Conservation (phyloP, 2,329 filamentous ascomycete species). For the Claviceps sp. region DNA sequence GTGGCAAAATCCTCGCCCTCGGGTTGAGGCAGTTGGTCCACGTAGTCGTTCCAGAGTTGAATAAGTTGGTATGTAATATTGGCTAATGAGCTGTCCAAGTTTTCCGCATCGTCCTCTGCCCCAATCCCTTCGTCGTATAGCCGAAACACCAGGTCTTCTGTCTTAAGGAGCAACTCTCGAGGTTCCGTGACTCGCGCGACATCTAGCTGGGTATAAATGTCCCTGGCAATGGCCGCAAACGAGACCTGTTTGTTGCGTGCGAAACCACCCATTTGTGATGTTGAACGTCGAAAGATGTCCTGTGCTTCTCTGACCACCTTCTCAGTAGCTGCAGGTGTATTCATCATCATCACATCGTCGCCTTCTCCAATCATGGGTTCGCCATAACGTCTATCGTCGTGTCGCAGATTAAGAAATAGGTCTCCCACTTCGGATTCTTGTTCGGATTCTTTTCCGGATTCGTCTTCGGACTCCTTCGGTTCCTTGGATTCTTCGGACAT, state of each 20-base stretch:
- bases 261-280: slow-evolving; percentile 28
- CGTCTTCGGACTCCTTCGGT: background rate
- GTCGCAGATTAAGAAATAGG: slow-evolving; percentile 36
- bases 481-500: slow-evolving; percentile 20
- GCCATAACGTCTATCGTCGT: slow-evolving; percentile 25
- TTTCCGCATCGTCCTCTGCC: slow-evolving; percentile 39
- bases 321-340: slow-evolving; percentile 40
- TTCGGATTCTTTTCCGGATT: slow-evolving; percentile 22
- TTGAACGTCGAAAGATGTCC: slow-evolving; percentile 39
- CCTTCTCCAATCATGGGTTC: slow-evolving; percentile 29
- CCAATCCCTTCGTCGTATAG: slow-evolving; percentile 52
- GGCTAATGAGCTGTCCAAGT: slow-evolving; percentile 43
- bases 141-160: slow-evolving; percentile 55
- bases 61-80: slow-evolving; percentile 38
- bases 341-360: slow-evolving; percentile 40
- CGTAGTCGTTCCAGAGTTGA: slow-evolving; percentile 42
- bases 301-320: slow-evolving; percentile 42
- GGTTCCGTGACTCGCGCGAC: slow-evolving; percentile 53
- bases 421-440: slow-evolving; percentile 28
- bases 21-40: slow-evolving; percentile 32
- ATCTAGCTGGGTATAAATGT: slow-evolving; percentile 44
- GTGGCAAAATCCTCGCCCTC: slow-evolving; percentile 43
- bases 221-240: slow-evolving; percentile 59
- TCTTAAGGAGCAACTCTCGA: slow-evolving; percentile 58
- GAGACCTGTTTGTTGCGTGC: slow-evolving; percentile 43